Percentiles rank a stretch among this genome's conserved stretches.
phyloP scores from a whole-genome alignment of 2,329 filamentous ascomycete genomes.

The Spiromastix sp. region DNA sequence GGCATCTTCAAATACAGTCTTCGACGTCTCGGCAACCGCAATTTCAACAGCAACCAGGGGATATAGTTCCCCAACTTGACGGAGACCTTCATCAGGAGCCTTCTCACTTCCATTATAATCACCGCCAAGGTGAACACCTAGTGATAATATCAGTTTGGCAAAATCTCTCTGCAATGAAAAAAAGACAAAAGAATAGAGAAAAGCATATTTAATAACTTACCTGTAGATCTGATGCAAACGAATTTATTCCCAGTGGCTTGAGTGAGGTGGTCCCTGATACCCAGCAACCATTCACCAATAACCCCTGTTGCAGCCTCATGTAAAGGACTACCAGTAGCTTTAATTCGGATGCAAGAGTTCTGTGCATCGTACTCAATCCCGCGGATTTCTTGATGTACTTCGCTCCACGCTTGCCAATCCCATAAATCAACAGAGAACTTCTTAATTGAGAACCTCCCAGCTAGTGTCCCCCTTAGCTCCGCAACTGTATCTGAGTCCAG shows the following conservation, averaged over 20 bases:
- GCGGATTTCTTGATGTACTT: slow-evolving; percentile 6
- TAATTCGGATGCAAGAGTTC: slow-evolving; percentile 5
- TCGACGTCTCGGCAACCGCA: slow-evolving; percentile 6
- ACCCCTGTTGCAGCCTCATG: slow-evolving; percentile 4
- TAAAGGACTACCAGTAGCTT: slow-evolving; percentile 7
- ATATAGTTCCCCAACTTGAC: slow-evolving; percentile 4
- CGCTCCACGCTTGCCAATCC: slow-evolving; percentile 8
- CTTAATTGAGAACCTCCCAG: slow-evolving; percentile 9
- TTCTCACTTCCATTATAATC: slow-evolving; percentile 9
- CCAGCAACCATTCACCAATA: slow-evolving; percentile 5
- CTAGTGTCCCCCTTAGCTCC: slow-evolving; percentile 6
- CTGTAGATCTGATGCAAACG: slow-evolving; percentile 3
- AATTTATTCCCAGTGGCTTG: slow-evolving; percentile 5
- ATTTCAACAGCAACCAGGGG: slow-evolving; percentile 7
- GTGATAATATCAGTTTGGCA: slow-evolving; percentile 5
- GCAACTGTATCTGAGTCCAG: slow-evolving; percentile 7
- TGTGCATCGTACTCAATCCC: slow-evolving; percentile 8
- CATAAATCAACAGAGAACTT: slow-evolving; percentile 6
- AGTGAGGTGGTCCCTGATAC: slow-evolving; percentile 4
- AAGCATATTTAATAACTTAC: slow-evolving; percentile 2
- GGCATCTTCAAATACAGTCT: slow-evolving; percentile 8
- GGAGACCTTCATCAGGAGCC: slow-evolving; percentile 6
- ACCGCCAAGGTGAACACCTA: slow-evolving; percentile 3
- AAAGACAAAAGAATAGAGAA: slow-evolving; percentile 2
- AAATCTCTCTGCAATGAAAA: slow-evolving; percentile 1